phyloP scores from a whole-genome alignment of 1,139 yeast species.

The Blastobotrys elegans region DNA sequence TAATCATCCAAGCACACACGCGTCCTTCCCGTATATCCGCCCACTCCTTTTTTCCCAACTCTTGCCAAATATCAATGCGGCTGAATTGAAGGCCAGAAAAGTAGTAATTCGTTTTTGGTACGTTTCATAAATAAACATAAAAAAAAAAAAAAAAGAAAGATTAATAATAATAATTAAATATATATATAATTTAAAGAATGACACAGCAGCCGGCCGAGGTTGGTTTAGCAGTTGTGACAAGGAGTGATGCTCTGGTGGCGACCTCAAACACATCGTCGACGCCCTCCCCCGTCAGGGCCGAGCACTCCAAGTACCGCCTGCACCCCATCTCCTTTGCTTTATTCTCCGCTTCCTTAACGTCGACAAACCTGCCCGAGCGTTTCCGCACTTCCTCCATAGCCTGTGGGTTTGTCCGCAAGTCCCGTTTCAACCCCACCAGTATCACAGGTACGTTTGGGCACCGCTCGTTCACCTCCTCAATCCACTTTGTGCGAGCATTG shows the following conservation, averaged over 20 bases:
- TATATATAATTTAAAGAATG: slow-evolving; percentile 17
- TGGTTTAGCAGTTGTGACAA: slow-evolving; percentile 20
- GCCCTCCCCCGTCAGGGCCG: slow-evolving; percentile 87
- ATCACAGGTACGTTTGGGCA: slow-evolving; percentile 78
- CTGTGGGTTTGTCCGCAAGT: slow-evolving; percentile 73
- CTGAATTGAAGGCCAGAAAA: too few relatives aligned
- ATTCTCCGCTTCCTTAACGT: slow-evolving; percentile 70
- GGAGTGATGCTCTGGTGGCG: slow-evolving; percentile 73
- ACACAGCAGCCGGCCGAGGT: slow-evolving; percentile 21
- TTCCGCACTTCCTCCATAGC: slow-evolving; percentile 73
- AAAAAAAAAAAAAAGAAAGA: not conserved
- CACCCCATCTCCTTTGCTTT: slow-evolving; percentile 89
- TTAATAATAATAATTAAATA: not conserved
- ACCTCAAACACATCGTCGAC: slow-evolving; percentile 88
- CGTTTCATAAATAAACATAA: too few relatives aligned
- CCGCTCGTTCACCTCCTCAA: slow-evolving; percentile 70
- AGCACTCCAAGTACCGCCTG: slow-evolving; percentile 81
- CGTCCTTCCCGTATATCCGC: too few relatives aligned
- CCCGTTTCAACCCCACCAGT: slow-evolving; percentile 88
- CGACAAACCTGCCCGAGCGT: slow-evolving; percentile 71
- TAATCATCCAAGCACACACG: too few relatives aligned
- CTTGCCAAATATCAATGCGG: too few relatives aligned
- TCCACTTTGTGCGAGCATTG: slow-evolving; percentile 60
- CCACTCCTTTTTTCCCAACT: too few relatives aligned
- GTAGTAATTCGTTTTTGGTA: too few relatives aligned